Percentiles rank a stretch among this genome's conserved stretches.
phyloP scores from a whole-genome alignment of 2,329 filamentous ascomycete genomes.

The Aspergillus sp. region DNA sequence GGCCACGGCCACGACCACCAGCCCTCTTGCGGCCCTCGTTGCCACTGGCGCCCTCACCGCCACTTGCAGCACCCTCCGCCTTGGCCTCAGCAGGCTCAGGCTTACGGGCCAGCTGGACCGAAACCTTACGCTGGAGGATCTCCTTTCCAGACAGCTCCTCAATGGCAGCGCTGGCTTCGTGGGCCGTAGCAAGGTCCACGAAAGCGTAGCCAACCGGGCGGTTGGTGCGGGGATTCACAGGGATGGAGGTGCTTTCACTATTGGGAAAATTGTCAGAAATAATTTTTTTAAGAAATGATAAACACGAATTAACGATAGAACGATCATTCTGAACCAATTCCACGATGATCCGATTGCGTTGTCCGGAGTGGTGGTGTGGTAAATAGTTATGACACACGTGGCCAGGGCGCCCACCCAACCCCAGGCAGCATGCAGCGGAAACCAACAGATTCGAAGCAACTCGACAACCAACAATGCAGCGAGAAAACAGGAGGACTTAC shows the following conservation, averaged over 20 bases:
- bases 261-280: conserved; percentile 31
- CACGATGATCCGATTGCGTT: too few relatives aligned
- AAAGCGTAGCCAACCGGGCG: conserved; percentile 98
- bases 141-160: conserved; percentile 93
- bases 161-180: conserved; percentile 93
- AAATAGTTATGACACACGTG: conserved; percentile 2
- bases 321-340: too few relatives aligned
- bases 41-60: conserved; percentile 65
- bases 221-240: conserved; percentile 97
- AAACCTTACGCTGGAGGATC: conserved; percentile 98
- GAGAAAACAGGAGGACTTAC: conserved; percentile 57
- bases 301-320: too few relatives aligned
- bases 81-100: conserved; percentile 81
- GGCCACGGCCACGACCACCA: conserved; percentile 58
- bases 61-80: conserved; percentile 64
- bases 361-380: neutral
- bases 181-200: conserved; percentile 91
- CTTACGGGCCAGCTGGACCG: conserved; percentile 96
- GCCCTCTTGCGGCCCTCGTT: conserved; percentile 60
- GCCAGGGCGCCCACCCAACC: neutral
- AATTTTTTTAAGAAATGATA: neutral
- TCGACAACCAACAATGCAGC: neutral
- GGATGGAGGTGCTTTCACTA: conserved; percentile 98
- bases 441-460: neutral
- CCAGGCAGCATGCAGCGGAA: neutral